phyloP scores from a whole-genome alignment of 1,139 yeast species.

The Pichia sp. region DNA sequence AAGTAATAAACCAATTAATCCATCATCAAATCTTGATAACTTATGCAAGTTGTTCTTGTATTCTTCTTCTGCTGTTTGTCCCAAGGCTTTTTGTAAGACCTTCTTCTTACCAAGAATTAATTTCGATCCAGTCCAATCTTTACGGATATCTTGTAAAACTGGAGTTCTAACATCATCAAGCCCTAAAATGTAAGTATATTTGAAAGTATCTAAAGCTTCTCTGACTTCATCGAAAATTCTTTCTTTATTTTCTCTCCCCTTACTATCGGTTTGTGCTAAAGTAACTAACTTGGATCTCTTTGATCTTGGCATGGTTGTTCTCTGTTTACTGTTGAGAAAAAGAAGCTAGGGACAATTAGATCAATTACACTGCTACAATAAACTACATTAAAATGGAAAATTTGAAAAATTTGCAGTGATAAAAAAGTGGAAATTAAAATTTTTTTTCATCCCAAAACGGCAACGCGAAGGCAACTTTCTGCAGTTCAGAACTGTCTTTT shows the following conservation, averaged over 20 bases:
- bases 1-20: slow-evolving; percentile 81
- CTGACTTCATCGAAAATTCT: slow-evolving; percentile 88
- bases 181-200: slow-evolving; percentile 77
- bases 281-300: slow-evolving; percentile 91
- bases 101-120: slow-evolving; percentile 86
- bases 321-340: neutral
- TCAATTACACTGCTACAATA: neutral
- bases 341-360: neutral
- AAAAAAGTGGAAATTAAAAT: neutral
- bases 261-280: slow-evolving; percentile 93
- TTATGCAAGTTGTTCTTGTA: slow-evolving; percentile 76
- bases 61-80: slow-evolving; percentile 82
- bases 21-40: slow-evolving; percentile 52
- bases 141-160: slow-evolving; percentile 85
- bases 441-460: neutral
- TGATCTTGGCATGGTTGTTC: slow-evolving; percentile 69
- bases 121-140: slow-evolving; percentile 88
- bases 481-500: neutral
- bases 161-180: slow-evolving; percentile 95
- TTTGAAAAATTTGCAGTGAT: neutral
- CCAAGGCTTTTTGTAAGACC: slow-evolving; percentile 88
- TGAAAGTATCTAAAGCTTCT: slow-evolving; percentile 66
- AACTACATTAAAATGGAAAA: neutral
- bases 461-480: neutral
- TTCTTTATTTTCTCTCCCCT: slow-evolving; percentile 88